Evolutionary conservation across 1,284 basidiomycete genomes (phyloP).

Genomic region (Irpex sp.): DNA sequence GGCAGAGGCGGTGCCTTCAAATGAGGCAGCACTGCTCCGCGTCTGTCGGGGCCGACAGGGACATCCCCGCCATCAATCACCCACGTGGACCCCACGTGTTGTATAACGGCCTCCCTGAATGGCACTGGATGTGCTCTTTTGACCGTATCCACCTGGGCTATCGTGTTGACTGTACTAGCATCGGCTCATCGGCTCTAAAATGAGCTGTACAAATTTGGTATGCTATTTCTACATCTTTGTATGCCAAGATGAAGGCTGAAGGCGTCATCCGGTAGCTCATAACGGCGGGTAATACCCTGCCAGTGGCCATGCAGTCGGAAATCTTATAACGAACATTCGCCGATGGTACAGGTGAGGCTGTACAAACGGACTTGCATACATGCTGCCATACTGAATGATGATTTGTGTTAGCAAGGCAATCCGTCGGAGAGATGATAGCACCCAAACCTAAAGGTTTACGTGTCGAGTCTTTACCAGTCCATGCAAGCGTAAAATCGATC

Average conservation of each 20-base stretch:
- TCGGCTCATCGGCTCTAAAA: neutral
- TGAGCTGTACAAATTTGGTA: neutral
- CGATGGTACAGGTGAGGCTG: too few species aligned
- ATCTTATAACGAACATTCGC: too few species aligned
- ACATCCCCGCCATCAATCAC: neutral
- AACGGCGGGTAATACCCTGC: too few species aligned
- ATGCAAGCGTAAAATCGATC: neutral
- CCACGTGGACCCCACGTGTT: neutral
- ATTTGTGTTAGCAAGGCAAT: neutral
- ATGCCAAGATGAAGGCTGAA: too few species aligned
- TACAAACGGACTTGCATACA: too few species aligned
- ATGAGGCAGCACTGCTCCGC: neutral
- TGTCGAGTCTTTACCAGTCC: neutral
- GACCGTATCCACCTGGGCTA: too few species aligned
- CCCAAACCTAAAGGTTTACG: neutral
- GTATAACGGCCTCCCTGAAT: neutral
- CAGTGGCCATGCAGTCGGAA: too few species aligned
- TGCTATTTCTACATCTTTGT: neutral
- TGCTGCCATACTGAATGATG: too few species aligned
- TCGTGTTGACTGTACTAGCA: neutral
- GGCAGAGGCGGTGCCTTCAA: neutral
- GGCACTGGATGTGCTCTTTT: too few species aligned
- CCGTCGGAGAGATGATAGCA: neutral
- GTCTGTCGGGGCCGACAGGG: neutral
- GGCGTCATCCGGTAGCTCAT: too few species aligned